Evolutionary conservation across 176 grass and related monocot genomes (phyloP).

Genomic region (Saccharum officinarum): DNA sequence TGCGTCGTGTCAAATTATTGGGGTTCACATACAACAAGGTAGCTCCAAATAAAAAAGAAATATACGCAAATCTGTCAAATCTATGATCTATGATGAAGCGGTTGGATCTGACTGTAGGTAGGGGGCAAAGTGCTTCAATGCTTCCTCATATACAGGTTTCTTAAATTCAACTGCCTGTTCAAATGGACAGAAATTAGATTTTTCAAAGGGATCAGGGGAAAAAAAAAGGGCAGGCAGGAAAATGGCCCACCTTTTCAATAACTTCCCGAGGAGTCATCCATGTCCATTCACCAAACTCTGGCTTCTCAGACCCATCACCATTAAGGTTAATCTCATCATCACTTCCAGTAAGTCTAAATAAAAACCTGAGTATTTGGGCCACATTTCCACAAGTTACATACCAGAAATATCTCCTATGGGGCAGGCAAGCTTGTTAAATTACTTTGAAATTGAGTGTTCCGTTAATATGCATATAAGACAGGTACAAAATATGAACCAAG

Average conservation of each 20-base stretch:
- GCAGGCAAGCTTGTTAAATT: not conserved
- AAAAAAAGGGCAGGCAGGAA: not conserved
- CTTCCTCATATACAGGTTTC: slow-evolving; percentile 89
- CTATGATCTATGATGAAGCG: slow-evolving; percentile 35
- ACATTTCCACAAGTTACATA: not conserved
- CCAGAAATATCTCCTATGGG: not conserved
- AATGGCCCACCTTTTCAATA: slow-evolving; percentile 68
- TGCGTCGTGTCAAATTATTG: slow-evolving; percentile 10
- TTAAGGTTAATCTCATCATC: slow-evolving; percentile 87
- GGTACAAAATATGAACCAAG: not conserved
- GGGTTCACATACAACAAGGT: not conserved
- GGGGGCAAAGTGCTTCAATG: slow-evolving; percentile 61
- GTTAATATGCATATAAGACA: not conserved
- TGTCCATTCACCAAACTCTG: slow-evolving; percentile 79
- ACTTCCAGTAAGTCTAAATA: slow-evolving; percentile 76
- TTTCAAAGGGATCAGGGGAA: not conserved
- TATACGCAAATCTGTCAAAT: not conserved
- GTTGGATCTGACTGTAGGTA: slow-evolving; percentile 63
- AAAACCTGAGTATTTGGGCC: slow-evolving; percentile 50
- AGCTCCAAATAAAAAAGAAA: not conserved
- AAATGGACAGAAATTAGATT: slow-evolving; percentile 37
- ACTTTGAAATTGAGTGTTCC: not conserved
- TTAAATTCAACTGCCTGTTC: slow-evolving; percentile 87
- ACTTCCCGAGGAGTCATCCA: slow-evolving; percentile 88
- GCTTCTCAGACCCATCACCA: slow-evolving; percentile 89